Base-by-base conservation (phyloP, 108 stramenopile species). In the Fragilariopsis cylindrus region DNA sequence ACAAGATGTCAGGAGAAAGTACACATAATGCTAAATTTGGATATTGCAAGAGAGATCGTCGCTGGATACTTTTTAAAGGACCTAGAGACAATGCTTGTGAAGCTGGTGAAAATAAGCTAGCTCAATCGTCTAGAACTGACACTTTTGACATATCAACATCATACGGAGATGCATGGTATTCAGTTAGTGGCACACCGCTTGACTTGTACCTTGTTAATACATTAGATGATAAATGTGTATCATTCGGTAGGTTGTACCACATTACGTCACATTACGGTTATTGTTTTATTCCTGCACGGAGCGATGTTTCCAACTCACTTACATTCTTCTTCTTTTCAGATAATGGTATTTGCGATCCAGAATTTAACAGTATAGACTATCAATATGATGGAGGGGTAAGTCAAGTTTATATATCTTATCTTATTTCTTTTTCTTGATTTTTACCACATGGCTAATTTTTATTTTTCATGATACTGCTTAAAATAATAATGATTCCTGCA, bases 301-400 rank as follows among this genome's bases (percentile, higher is more conserved):
- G 30, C 1, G 30, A 30, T 30, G 2, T 0, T 30, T 30, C 30
- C 30, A 30, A 30, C 30, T 30, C 30, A 30, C 30, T 30, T 30
- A 30, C 1, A 30, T 30, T 2, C 30, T 30, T 30, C 2, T 30
- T 30, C 52, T 42, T 40, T 68, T 68, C 50, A 49, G 45, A 40
- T 11, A 0, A 68, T 40, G 67, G 67, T 6, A 4, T 4, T 6
- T 68, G 67, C 18, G 3, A 68, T 13, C 1, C 13, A 2, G 48
- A n/a, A 8, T 68, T 68, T 30, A 68, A 68, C 30, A 68, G 48
- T 7, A 8, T 40, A 13, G 67, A 5, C 5, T 52, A 40, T 68
- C 50, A 68, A 52, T 68, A 52, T 19, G 67, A 68, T 18, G 67
- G 67, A 21, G 67, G 67, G n/a, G 30, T 30, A 30, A 30, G 30